A percentile compares a stretch with the other conserved stretches of the same genome.
Conservation (phyloP, 805 yeast species). For the Kodamaea fukazawae region DNA sequence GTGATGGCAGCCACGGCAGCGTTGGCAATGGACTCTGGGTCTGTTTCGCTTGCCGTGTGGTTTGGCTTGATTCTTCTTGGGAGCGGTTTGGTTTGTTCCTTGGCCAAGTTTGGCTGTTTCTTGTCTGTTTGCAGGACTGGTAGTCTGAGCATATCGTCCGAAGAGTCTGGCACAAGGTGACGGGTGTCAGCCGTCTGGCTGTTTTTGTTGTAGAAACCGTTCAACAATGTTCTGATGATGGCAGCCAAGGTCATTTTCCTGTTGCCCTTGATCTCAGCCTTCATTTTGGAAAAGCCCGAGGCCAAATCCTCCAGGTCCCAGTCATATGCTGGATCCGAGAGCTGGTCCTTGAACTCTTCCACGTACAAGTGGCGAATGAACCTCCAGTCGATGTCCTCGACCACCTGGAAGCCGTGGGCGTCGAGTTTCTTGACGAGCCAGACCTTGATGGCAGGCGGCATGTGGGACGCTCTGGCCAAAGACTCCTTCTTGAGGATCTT, state of each 20-base stretch:
- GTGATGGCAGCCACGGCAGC: constrained; percentile 40
- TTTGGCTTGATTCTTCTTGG: too few relatives aligned
- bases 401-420: constrained; percentile 21
- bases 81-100: too few relatives aligned
- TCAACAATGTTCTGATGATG: not conserved
- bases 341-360: constrained; percentile 24
- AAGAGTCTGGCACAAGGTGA: too few relatives aligned
- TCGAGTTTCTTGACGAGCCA: constrained; percentile 38
- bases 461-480: constrained; percentile 26
- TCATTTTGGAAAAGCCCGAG: constrained; percentile 60
- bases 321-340: constrained; percentile 15
- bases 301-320: constrained; percentile 66
- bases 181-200: too few relatives aligned
- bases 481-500: constrained; percentile 65
- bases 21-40: constrained; percentile 33
- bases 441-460: constrained; percentile 32
- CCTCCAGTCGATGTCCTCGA: constrained; percentile 36
- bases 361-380: constrained; percentile 27
- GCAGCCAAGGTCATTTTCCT: constrained; percentile 6
- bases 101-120: too few relatives aligned
- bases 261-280: constrained; percentile 47
- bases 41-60: constrained; percentile 7
- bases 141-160: too few relatives aligned
- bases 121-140: too few relatives aligned
- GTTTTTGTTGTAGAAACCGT: not conserved